phyloP scores from a whole-genome alignment of 441 rosid genomes.

The Jatropha multifida region DNA sequence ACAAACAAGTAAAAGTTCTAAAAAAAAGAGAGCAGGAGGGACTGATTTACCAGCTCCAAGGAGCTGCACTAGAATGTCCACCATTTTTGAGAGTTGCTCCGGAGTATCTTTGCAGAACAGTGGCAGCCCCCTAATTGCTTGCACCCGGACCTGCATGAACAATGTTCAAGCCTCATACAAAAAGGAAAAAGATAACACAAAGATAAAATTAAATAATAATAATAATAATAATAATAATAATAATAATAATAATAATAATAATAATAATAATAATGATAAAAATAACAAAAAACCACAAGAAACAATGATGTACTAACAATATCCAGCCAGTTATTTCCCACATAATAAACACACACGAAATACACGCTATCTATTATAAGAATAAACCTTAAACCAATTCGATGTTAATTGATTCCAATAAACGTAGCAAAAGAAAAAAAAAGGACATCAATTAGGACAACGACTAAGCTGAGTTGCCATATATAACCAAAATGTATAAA shows the following conservation, averaged over 20 bases:
- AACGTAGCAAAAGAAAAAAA: background rate
- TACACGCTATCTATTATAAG: background rate
- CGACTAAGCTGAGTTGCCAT: background rate
- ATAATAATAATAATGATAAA: background rate
- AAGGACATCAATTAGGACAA: background rate
- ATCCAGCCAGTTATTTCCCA: background rate
- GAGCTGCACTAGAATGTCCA: slow-evolving; percentile 84
- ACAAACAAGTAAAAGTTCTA: background rate
- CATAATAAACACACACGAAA: no score
- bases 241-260: background rate
- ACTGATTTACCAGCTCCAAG: slow-evolving; percentile 57
- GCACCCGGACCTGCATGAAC: slow-evolving; percentile 75
- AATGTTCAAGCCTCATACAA: background rate
- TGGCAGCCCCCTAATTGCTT: slow-evolving; percentile 93
- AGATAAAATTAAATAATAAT: no score
- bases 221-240: background rate
- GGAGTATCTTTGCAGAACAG: slow-evolving; percentile 93
- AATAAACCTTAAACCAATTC: slow-evolving; percentile 5
- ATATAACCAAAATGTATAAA: background rate
- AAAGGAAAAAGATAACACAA: background rate
- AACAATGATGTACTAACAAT: background rate
- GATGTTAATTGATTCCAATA: background rate
- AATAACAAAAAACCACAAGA: background rate
- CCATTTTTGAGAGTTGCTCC: slow-evolving; percentile 70
- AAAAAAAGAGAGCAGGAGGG: background rate